Conservation (phyloP, 345 rosid genomes). For the Barbarea vulgaris region DNA sequence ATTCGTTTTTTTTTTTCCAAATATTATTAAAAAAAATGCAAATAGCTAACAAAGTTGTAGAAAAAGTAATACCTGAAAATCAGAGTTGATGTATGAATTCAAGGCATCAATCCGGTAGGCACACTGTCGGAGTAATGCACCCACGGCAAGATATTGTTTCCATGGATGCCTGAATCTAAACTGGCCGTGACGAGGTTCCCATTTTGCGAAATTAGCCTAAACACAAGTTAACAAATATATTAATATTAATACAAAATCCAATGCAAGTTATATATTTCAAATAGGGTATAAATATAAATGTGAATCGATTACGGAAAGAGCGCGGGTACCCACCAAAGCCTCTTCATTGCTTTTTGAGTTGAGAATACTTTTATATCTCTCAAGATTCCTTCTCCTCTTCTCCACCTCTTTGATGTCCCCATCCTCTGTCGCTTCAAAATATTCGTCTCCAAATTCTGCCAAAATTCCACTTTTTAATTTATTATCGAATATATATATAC, state of each 20-base stretch:
- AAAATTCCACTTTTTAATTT: slow-evolving; percentile 17
- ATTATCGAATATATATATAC: background rate
- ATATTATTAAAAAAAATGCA: no score
- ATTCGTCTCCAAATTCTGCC: slow-evolving; percentile 66
- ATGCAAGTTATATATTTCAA: slow-evolving; percentile 1
- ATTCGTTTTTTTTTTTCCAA: no score
- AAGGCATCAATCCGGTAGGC: slow-evolving; percentile 71
- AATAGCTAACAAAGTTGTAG: no score
- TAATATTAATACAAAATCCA: slow-evolving; percentile 1
- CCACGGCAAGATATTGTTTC: slow-evolving; percentile 64
- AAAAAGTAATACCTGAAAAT: slow-evolving; percentile 54
- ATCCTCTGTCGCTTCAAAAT: slow-evolving; percentile 42
- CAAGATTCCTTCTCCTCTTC: slow-evolving; percentile 44
- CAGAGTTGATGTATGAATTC: slow-evolving; percentile 51
- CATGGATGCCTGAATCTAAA: slow-evolving; percentile 82
- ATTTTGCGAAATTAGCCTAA: slow-evolving; percentile 82
- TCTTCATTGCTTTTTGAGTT: slow-evolving; percentile 68
- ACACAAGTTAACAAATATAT: background rate
- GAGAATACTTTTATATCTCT: slow-evolving; percentile 58
- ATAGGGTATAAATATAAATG: background rate
- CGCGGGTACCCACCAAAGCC: slow-evolving; percentile 55
- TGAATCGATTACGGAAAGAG: background rate
- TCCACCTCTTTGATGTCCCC: slow-evolving; percentile 35
- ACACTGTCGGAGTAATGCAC: slow-evolving; percentile 65
- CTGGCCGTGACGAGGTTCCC: slow-evolving; percentile 96